Percentiles rank a stretch among this genome's conserved stretches.
Conservation (phyloP, 2,329 filamentous ascomycete genomes). For the Triangularia setosa region DNA sequence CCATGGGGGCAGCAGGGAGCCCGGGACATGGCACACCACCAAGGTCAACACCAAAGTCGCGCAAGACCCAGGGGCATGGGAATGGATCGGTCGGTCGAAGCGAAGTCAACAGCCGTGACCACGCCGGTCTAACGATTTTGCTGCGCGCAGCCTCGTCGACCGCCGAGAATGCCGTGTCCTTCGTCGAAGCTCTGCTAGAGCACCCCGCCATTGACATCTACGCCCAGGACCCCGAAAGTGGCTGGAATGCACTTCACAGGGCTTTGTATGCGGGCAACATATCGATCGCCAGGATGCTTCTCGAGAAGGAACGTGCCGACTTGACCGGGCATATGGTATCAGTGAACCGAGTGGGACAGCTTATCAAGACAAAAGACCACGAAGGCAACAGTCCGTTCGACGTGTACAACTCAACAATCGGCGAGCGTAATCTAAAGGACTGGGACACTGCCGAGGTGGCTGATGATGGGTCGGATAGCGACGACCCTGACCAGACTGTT, state of each 20-base stretch:
- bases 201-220: slow-evolving; percentile 84
- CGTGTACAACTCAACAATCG: slow-evolving; percentile 83
- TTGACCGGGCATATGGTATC: slow-evolving; percentile 56
- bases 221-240: slow-evolving; percentile 81
- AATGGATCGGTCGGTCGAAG: slow-evolving; percentile 47
- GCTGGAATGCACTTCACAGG: slow-evolving; percentile 92
- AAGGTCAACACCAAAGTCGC: slow-evolving; percentile 44
- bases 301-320: slow-evolving; percentile 72
- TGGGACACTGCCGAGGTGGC: slow-evolving; percentile 36
- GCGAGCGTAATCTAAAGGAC: slow-evolving; percentile 61
- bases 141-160: slow-evolving; percentile 79
- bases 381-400: slow-evolving; percentile 95
- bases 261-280: slow-evolving; percentile 88
- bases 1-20: slow-evolving; percentile 33
- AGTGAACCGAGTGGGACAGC: slow-evolving; percentile 60
- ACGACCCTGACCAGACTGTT: slow-evolving; percentile 37
- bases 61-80: slow-evolving; percentile 41
- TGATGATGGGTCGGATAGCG: slow-evolving; percentile 54
- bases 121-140: slow-evolving; percentile 75
- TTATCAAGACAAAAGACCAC: slow-evolving; percentile 93
- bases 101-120: slow-evolving; percentile 83
- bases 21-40: slow-evolving; percentile 46
- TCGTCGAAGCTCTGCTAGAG: slow-evolving; percentile 75
- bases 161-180: slow-evolving; percentile 63
- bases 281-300: slow-evolving; percentile 74